phyloP scores from a whole-genome alignment of 768 basidiomycete genomes.

The Leucocoprinus birnbaumii region DNA sequence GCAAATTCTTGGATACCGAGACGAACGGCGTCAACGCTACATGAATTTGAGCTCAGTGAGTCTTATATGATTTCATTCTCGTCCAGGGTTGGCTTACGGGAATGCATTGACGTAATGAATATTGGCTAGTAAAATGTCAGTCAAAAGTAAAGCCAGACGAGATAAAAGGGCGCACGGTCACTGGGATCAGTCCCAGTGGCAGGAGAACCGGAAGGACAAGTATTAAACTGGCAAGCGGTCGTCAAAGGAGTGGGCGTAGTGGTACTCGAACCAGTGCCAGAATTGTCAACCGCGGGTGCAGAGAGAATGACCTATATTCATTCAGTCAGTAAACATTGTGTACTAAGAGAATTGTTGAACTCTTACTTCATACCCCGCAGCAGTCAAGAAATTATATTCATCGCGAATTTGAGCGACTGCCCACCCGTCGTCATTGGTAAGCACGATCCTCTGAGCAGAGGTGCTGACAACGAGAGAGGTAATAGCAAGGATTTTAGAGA shows the following conservation, averaged over 20 bases:
- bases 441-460: constrained; percentile 21
- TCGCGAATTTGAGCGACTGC: constrained; percentile 40
- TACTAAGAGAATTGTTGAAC: constrained; percentile 7
- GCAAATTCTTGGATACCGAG: constrained; percentile 44
- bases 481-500: no score
- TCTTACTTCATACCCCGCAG: constrained; percentile 32
- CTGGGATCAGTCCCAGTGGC: constrained; percentile 32
- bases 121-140: no score
- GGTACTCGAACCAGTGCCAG: constrained; percentile 36
- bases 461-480: no score
- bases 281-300: constrained; percentile 37
- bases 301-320: constrained; percentile 36
- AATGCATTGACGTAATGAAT: constrained; percentile 43
- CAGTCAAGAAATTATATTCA: constrained; percentile 29
- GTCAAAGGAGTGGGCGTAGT: constrained; percentile 27
- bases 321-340: not conserved
- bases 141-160: not conserved
- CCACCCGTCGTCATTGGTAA: constrained; percentile 33
- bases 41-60: no score
- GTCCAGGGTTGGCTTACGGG: constrained; percentile 26
- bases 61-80: no score
- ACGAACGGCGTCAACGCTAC: constrained; percentile 32
- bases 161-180: not conserved
- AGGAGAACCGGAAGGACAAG: constrained; percentile 38
- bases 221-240: constrained; percentile 37